Conservation (phyloP, 176 grass and related monocot genomes). For the Oryza coarctata region DNA sequence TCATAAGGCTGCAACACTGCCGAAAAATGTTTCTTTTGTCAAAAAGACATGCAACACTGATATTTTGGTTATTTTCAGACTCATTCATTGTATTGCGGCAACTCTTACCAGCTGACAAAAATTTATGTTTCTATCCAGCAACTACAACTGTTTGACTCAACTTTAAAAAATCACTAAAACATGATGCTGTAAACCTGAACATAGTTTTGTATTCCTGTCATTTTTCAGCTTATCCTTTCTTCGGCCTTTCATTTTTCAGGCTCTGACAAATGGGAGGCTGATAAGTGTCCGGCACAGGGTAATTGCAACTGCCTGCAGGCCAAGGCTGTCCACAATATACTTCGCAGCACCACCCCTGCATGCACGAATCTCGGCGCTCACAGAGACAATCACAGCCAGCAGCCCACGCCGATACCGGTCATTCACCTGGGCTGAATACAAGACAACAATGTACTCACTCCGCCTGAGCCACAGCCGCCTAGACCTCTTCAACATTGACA, state of each 20-base stretch:
- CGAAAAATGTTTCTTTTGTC: neutral
- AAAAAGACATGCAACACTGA: conserved; percentile 11
- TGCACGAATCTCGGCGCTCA: conserved; percentile 59
- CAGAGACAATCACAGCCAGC: conserved; percentile 51
- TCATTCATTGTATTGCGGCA: neutral
- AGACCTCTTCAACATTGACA: conserved; percentile 56
- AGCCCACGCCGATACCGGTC: conserved; percentile 48
- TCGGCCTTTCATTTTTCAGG: conserved; percentile 41
- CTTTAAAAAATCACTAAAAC: neutral
- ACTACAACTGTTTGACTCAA: neutral
- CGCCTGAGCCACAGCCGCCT: conserved; percentile 86
- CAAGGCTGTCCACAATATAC: conserved; percentile 87
- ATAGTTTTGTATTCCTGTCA: neutral
- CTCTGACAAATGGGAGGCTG: conserved; percentile 85
- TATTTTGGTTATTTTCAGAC: conserved; percentile 10
- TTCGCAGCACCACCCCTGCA: conserved; percentile 69
- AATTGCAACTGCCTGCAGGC: conserved; percentile 63
- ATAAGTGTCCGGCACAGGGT: conserved; percentile 83
- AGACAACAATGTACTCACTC: conserved; percentile 89
- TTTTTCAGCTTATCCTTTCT: neutral
- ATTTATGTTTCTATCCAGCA: neutral
- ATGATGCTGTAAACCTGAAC: neutral
- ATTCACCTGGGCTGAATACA: conserved; percentile 97
- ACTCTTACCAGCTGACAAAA: conserved; percentile 15
- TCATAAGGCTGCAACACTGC: neutral